Evolutionary conservation across 169 alveolate genomes (phyloP).

Genomic region (Cryptosporidium tyzzeri): DNA sequence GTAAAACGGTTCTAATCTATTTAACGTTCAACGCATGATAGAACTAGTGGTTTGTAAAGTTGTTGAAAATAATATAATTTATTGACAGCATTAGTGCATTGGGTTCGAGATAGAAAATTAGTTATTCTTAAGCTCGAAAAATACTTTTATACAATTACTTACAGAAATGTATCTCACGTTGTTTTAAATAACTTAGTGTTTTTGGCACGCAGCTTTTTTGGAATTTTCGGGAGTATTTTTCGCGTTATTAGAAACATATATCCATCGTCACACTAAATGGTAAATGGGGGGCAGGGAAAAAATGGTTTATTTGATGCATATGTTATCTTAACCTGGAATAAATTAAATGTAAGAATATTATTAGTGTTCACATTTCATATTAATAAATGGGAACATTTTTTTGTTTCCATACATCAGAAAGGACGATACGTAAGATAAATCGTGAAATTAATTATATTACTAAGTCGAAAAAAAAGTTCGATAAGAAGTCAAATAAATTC

Average conservation of each 20-base stretch:
- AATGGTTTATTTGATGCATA: neutral
- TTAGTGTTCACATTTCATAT: neutral
- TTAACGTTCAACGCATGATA: no score
- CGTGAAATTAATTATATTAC: slow-evolving; percentile 13
- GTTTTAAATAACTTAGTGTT: no score
- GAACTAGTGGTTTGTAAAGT: neutral
- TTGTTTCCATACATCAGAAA: slow-evolving; percentile 16
- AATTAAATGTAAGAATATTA: slow-evolving; percentile 13
- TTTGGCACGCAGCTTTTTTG: no score
- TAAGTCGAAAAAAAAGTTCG: neutral
- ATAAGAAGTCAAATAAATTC: neutral
- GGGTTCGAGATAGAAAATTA: no score
- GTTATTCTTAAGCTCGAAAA: no score
- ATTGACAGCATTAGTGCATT: no score
- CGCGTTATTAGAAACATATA: neutral
- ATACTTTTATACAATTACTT: no score
- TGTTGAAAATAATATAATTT: no score
- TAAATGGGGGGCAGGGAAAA: neutral
- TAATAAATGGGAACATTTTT: slow-evolving; percentile 14
- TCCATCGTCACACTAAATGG: neutral
- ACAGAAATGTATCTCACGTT: no score
- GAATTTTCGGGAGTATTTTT: no score
- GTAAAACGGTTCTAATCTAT: no score
- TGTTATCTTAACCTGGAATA: neutral
- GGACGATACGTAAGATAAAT: slow-evolving; percentile 16